Percentiles rank a stretch among this genome's conserved stretches.
phyloP scores from a whole-genome alignment of 2,329 filamentous ascomycete genomes.

The Nemania sp. region DNA sequence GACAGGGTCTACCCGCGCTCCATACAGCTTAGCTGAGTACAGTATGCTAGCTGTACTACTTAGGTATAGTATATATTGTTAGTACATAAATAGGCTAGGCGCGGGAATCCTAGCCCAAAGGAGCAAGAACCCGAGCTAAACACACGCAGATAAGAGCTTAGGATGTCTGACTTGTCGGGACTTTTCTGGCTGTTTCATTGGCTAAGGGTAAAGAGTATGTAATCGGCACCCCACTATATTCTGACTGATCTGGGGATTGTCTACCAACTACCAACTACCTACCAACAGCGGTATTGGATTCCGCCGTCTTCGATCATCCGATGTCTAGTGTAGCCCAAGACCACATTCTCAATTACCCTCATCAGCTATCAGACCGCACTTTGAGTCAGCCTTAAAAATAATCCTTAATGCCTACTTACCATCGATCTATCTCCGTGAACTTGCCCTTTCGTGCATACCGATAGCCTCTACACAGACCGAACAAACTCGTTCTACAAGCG shows the following conservation, averaged over 20 bases:
- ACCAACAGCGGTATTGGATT: background rate
- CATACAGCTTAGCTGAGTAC: too few species aligned
- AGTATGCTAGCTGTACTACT: too few species aligned
- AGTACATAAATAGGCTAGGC: background rate
- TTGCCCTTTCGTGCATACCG: too few species aligned
- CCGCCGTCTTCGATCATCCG: background rate
- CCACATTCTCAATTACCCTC: background rate
- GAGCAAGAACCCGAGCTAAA: background rate
- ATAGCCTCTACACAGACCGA: background rate
- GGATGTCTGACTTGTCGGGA: slow-evolving; percentile 20
- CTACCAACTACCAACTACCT: background rate
- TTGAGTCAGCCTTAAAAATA: background rate
- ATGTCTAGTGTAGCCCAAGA: background rate
- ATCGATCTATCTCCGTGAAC: too few species aligned
- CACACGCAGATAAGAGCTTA: background rate
- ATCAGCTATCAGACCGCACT: background rate
- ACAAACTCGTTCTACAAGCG: background rate
- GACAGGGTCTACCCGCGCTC: too few species aligned
- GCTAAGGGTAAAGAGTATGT: background rate
- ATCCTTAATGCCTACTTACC: background rate
- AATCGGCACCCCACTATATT: background rate
- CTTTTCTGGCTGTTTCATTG: slow-evolving; percentile 9
- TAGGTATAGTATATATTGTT: too few species aligned
- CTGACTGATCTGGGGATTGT: background rate
- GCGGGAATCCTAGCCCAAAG: slow-evolving; percentile 14